Evolutionary conservation across 768 basidiomycete genomes (phyloP), one percentile per base, ranked within the genome.

Genomic region (Crassisporium funariophilum): DNA sequence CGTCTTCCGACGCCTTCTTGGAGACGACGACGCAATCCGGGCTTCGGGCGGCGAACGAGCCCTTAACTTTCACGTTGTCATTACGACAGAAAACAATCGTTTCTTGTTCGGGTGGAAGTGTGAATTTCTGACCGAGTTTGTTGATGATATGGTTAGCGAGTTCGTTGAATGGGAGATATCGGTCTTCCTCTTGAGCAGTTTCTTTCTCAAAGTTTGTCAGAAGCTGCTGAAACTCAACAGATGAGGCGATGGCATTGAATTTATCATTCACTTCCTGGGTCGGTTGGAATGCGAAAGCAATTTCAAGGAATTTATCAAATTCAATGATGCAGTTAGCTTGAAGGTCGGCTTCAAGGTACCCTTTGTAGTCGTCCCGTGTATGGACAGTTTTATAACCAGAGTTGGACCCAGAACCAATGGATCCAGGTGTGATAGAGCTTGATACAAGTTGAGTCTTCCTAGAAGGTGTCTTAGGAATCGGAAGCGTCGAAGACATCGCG

Each of bases 1-100:
- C 21, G 10, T 44, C 17, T 15, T 33, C 27, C n/a, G 9, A 13
- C 15, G 36, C 37, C 10, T 16, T 39, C 36, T 17, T 25, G 7
- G 11, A 15, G 19, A 41, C 46, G 6, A 12, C 38, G 7, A 40
- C 46, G 22, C 36, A 24, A 29, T 47, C 46, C n/a, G 36, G 46
- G 19, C 13, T 40, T 39, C 37, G 46, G 17, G 41, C 16, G 17
- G 46, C 46, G 19, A 19, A 20, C 10, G 46, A 47, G 15, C 36
- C 46, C 36, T 31, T 20, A 15, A 47, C 23, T 39, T 17, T 12
- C 15, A 41, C 38, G 16, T 38, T 20, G 37, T 47, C 46, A 19
- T 47, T 47, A 12, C 37, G 46, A 38, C 46, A 47, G 37, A 47
- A 11, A 25, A 25, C 19, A 10, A 47, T 16, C 15, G 15, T 29